Base-by-base conservation (phyloP, 768 basidiomycete genomes). In the Tricholoma matsutake region DNA sequence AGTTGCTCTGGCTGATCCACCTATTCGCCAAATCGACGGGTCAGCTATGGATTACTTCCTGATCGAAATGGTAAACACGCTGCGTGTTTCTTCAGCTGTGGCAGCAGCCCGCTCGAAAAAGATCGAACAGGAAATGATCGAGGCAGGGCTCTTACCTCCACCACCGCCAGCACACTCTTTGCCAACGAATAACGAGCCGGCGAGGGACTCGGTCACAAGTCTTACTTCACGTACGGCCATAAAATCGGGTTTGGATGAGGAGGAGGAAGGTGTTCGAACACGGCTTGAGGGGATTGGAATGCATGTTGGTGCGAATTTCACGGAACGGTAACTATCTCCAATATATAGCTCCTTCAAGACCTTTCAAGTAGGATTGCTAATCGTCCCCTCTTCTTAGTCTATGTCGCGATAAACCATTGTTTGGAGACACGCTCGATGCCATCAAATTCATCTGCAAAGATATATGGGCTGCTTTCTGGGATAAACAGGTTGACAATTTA, bases 391-490 rank as follows among this genome's bases (percentile, higher is more conserved):
- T 61, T 28, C 37, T 7, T 67, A 96, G 95, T 63, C 72, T 96
- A 60, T 89, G 89, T 70, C 82, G 88, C 35, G 88, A 92, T 63
- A 80, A 88, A 65, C 78, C 85, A 32, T 80, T 91, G 57, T 92
- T 96, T 60, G 73, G 85, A 0, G 91, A 96, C 69, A 90, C 93
- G 0, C 80, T 98, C 6, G 96, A 98, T 62, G 87, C 85, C 9
- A 87, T 98, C 76, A 97, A 98, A 73, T 97, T 97, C 69, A 82
- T 98, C 60, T 98, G 95, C 78, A 98, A 98, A 69, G 95, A 98
- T 59, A 76, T 98, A n/a, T 98, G 95, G 92, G 79, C 85, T 0
- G 86, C 88, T 20, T 90, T 89, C 59, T 97, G 92, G 88, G 91
- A 94, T 56, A 96, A 96, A 70, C 96, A 96, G 71, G 92, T 97